Conservation (phyloP, 1,284 basidiomycete genomes). For the Boletus sp. region DNA sequence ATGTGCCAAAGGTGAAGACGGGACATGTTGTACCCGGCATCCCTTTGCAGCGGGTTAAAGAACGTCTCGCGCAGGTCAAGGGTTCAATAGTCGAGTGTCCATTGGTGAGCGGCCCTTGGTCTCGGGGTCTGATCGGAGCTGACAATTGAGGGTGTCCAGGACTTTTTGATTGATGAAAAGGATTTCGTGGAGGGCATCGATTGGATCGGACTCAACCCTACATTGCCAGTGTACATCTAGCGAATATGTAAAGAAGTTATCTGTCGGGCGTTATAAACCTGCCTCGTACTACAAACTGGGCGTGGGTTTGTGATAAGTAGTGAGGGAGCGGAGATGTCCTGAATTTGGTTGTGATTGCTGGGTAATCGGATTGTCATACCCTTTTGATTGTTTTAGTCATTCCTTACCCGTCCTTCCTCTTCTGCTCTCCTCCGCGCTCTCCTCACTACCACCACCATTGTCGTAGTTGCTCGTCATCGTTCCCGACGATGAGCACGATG, state of each 20-base stretch:
- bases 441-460: constrained; percentile 5
- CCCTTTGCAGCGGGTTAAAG: constrained; percentile 65
- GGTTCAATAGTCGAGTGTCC: constrained; percentile 77
- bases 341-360: constrained; percentile 3
- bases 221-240: constrained; percentile 71
- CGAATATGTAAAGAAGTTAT: constrained; percentile 9
- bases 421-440: background rate
- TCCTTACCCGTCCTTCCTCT: background rate
- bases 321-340: constrained; percentile 2
- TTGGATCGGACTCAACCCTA: constrained; percentile 73
- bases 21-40: constrained; percentile 78
- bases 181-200: constrained; percentile 66
- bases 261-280: constrained; percentile 1
- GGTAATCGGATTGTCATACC: constrained; percentile 9
- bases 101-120: constrained; percentile 43
- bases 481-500: constrained; percentile 32
- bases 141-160: constrained; percentile 38
- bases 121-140: constrained; percentile 11
- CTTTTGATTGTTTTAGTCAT: background rate
- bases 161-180: constrained; percentile 79
- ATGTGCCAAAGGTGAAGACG: constrained; percentile 70
- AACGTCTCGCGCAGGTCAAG: constrained; percentile 63
- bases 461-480: constrained; percentile 12
- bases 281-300: background rate
- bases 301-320: too few relatives aligned